A percentile compares a stretch with the other conserved stretches of the same genome.
These are phyloP conservation scores for Gynandropsis gynandra DNA, from an alignment of 345 rosid species.

Conservation along the genomic window DNA sequence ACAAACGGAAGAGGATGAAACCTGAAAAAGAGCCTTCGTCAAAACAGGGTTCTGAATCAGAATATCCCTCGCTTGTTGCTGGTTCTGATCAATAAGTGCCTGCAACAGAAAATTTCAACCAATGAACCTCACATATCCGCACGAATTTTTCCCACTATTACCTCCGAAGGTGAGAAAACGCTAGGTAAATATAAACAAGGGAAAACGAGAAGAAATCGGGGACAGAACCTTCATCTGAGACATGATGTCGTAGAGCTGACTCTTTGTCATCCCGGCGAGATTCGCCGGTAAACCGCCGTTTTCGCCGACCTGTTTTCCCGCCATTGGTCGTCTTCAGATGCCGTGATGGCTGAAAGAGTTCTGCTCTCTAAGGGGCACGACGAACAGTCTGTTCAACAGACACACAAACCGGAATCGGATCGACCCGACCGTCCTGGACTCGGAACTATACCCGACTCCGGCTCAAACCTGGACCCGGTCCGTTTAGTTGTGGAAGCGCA, in stretches of 20 bases:
- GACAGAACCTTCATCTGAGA: conserved; percentile 69
- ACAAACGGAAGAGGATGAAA: conserved; percentile 17
- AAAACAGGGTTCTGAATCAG: conserved; percentile 76
- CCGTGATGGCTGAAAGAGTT: background rate
- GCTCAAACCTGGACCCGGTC: background rate
- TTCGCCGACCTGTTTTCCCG: conserved; percentile 60
- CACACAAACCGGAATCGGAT: background rate
- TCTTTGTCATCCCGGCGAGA: conserved; percentile 90
- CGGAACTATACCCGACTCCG: no score
- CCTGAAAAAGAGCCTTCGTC: conserved; percentile 96
- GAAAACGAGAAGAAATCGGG: background rate
- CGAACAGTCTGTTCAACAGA: no score
- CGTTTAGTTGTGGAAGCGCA: background rate
- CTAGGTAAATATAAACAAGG: background rate
- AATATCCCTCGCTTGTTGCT: conserved; percentile 74
- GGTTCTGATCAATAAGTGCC: conserved; percentile 89
- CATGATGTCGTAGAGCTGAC: conserved; percentile 89
- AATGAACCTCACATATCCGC: background rate
- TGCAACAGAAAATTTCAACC: conserved; percentile 19
- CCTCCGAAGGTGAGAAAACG: background rate
- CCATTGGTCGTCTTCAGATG: conserved; percentile 38
- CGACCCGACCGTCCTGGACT: conserved; percentile 8
- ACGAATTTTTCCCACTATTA: background rate
- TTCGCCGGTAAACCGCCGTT: conserved; percentile 59
- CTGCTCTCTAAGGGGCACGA: background rate